Evolutionary conservation across 441 rosid genomes (phyloP), one percentile per base, ranked within the genome.

Genomic region (Geranium incanum): DNA sequence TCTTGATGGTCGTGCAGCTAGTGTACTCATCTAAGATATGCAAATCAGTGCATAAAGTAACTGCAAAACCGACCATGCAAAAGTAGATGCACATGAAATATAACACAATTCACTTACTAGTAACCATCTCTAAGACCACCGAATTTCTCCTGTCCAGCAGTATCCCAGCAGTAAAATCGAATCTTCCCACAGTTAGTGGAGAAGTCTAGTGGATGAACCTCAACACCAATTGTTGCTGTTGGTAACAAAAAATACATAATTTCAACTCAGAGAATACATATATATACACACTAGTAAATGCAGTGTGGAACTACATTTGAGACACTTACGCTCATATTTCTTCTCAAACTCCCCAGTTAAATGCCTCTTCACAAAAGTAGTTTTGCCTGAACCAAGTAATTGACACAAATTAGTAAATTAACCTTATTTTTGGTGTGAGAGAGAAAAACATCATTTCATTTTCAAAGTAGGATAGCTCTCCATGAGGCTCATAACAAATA

Each of bases 301-400:
- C 48, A 37, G 67, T 4, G 1, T 69, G 52, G 65, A 62, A 0
- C 2, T 50, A 36, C 19, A 43, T 28, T 21, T 21, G 1, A 15
- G 18, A 21, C 16, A 82, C 89, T 74, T 75, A 86, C 93, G 93
- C 74, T 88, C 93, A 18, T 88, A 86, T 71, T 84, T 88, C 86
- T 88, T 88, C 84, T 88, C 90, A 70, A 88, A 88, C 76, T 88
- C 93, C 66, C 93, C 93, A 21, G 93, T 86, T 8, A 85, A 81
- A 85, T 86, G 93, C 39, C 93, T 84, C 85, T 86, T 83, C 59
- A 84, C 90, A 13, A 84, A 86, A 7, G 90, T 85, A 0, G 88
- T 88, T 68, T 86, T 88, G 1, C 93, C 89, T 83, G 75, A 74
- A 77, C 11, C 48, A 43, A 70, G 4, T 12, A 52, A 13, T 7